Evolutionary conservation across 163 green algal genomes (phyloP), one percentile per base, ranked within the genome.

Genomic region (Smithsoniella earleae): DNA sequence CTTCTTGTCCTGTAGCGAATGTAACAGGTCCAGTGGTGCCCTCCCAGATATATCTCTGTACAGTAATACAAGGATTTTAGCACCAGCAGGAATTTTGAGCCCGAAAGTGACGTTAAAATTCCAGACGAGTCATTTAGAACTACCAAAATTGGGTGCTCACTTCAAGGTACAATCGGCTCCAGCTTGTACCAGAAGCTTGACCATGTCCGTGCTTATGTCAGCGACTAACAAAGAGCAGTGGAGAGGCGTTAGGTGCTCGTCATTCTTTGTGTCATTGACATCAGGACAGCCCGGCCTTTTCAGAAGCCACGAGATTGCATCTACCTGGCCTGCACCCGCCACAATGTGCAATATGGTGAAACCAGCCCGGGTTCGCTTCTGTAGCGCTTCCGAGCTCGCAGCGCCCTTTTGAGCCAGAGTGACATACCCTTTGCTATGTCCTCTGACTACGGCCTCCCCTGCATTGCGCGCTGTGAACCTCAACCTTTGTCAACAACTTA

Each of bases 241-340:
- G 27, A 69, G 34, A 38, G 58, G n/a, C 27, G 58, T 40, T 33
- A 69, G 58, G 5, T 69, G 58, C 25, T 69, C 58, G 5, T 30
- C 6, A 34, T 69, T 69, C 43, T 36, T 33, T 43, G n/a, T 5
- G 20, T 69, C 27, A 31, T 69, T 34, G 20, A 34, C 34, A 45
- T 10, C 1, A 10, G 13, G 25, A 64, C 25, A 64, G 8, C 13
- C 58, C 8, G 20, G 25, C 31, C 16, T 22, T 37, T 16, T 16
- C 58, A 69, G 58, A 30, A 69, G 34, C 58, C 58, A 69, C 8
- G 6, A 30, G 8, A 69, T 4, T 10, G 6, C 6, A n/a, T 38
- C 27, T n/a, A 13, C 27, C 13, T 69, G 20, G n/a, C 58, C 58
- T 5, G 58, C 18, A 16, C 27, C 58, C 5, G 58, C 58, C 16